Base-by-base conservation (phyloP, 2,329 filamentous ascomycete genomes). In the Phaeosphaeriaceae sp. region DNA sequence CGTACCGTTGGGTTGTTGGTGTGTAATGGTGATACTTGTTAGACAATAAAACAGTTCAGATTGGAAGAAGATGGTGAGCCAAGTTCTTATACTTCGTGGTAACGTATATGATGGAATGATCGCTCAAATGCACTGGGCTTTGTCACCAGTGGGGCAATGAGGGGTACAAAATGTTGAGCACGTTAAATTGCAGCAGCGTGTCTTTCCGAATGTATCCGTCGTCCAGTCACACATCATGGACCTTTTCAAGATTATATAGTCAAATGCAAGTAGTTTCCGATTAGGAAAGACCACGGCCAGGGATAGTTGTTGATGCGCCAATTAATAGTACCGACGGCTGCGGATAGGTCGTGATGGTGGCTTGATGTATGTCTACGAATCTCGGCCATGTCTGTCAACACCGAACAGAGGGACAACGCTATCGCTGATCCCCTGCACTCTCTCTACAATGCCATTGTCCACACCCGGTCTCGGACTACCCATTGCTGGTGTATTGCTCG, bases 381-480 rank as follows among this genome's bases (percentile, higher is more conserved):
- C 17, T 56, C 46, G 41, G 10, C 21, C 54, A 52, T 58, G 44
- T 36, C 45, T 53, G 15, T 53, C 60, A 17, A 76, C 62, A 3
- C 71, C 73, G 66, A 77, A 78, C 40, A 78, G 55, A 10, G 76
- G 76, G 19, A 78, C 73, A 15, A 69, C 63, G 51, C 61, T 65
- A 48, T 74, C 73, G 51, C 67, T 73, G 7, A 70, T 63, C 5
- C 68, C 72, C 51, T 72, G 70, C 24, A 65, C 58, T 41, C 67
- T 62, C 11, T 67, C 63, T 21, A 51, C 22, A 21, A 46, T 51
- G 4, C 53, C 51, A 1, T 54, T 61, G 17, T 61, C 64, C 9
- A 48, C 63, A 49, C 31, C 62, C 52, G 50, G 51, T 40, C 46
- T 55, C 21, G 75, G 75, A 50, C 67, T 73, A 13, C 69, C 74